These are phyloP conservation scores for Fonsecaea monophora DNA, from an alignment of 2,329 filamentous ascomycete genomes.

Conservation along the genomic window DNA sequence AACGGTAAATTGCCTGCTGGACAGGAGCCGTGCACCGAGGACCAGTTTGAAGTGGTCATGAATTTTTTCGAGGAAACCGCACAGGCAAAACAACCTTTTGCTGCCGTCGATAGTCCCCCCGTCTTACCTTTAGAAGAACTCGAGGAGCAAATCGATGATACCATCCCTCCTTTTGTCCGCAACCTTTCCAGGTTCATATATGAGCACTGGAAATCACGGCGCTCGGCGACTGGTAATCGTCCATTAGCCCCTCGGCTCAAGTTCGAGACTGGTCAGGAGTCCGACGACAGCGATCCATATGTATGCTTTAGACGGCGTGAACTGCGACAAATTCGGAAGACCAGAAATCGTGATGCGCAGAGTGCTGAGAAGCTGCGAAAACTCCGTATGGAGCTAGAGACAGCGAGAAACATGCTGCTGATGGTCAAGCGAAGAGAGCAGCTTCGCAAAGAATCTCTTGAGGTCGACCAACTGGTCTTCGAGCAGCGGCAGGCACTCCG, in stretches of 20 bases:
- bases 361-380: slow-evolving; percentile 94
- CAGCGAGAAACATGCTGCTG: slow-evolving; percentile 79
- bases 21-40: slow-evolving; percentile 73
- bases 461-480: slow-evolving; percentile 78
- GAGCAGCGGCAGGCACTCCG: slow-evolving; percentile 82
- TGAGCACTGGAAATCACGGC: slow-evolving; percentile 82
- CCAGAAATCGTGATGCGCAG: slow-evolving; percentile 88
- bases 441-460: slow-evolving; percentile 77
- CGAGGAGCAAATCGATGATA: slow-evolving; percentile 70
- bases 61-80: slow-evolving; percentile 92
- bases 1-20: slow-evolving; percentile 75
- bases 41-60: slow-evolving; percentile 93
- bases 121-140: slow-evolving; percentile 76
- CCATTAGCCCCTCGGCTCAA: slow-evolving; percentile 74
- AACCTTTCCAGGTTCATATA: slow-evolving; percentile 79
- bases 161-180: slow-evolving; percentile 61
- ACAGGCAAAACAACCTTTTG: slow-evolving; percentile 82
- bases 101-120: slow-evolving; percentile 85
- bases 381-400: slow-evolving; percentile 87
- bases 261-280: slow-evolving; percentile 92
- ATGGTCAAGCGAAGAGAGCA: slow-evolving; percentile 81
- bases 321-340: slow-evolving; percentile 92
- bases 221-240: slow-evolving; percentile 71
- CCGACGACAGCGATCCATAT: slow-evolving; percentile 94
- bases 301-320: slow-evolving; percentile 97